A percentile compares a stretch with the other conserved stretches of the same genome.
Conservation (phyloP, 768 basidiomycete species). For the Suillus tomentosus region DNA sequence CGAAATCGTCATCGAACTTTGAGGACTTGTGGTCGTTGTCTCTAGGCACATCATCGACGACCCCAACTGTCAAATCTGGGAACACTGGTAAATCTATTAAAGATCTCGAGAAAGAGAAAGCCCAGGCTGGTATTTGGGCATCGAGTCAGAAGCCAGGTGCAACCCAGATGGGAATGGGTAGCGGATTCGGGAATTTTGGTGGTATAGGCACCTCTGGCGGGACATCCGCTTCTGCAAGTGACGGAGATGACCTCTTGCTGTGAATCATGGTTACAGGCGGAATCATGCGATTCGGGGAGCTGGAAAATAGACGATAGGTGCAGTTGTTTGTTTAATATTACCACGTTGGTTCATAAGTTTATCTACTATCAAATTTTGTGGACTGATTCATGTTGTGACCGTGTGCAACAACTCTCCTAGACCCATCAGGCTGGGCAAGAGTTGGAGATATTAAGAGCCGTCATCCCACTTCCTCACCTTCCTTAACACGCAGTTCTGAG, state of each 20-base stretch:
- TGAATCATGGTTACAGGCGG: slow-evolving; percentile 22
- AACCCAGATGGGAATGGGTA: slow-evolving; percentile 18
- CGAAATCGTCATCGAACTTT: slow-evolving; percentile 59
- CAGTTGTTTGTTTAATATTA: slow-evolving; percentile 2
- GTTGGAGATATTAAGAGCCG: background rate
- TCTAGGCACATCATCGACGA: slow-evolving; percentile 48
- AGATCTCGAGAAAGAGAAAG: slow-evolving; percentile 88
- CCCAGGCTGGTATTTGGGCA: slow-evolving; percentile 78
- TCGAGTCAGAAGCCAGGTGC: slow-evolving; percentile 29
- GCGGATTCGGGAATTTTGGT: slow-evolving; percentile 39
- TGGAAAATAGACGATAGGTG: background rate
- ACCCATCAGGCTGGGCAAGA: background rate
- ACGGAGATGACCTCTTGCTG: slow-evolving; percentile 46
- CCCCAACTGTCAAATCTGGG: slow-evolving; percentile 37
- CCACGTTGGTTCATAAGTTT: slow-evolving; percentile 1
- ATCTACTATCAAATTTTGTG: background rate
- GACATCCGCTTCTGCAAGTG: slow-evolving; percentile 22
- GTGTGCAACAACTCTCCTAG: background rate
- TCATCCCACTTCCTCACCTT: background rate
- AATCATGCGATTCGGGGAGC: background rate
- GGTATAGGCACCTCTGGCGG: slow-evolving; percentile 20
- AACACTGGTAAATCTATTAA: slow-evolving; percentile 74
- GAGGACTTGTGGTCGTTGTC: slow-evolving; percentile 91
- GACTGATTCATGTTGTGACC: background rate
- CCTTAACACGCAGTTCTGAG: background rate